phyloP scores from a whole-genome alignment of 2,329 filamentous ascomycete species.

The Penicillium sp. region DNA sequence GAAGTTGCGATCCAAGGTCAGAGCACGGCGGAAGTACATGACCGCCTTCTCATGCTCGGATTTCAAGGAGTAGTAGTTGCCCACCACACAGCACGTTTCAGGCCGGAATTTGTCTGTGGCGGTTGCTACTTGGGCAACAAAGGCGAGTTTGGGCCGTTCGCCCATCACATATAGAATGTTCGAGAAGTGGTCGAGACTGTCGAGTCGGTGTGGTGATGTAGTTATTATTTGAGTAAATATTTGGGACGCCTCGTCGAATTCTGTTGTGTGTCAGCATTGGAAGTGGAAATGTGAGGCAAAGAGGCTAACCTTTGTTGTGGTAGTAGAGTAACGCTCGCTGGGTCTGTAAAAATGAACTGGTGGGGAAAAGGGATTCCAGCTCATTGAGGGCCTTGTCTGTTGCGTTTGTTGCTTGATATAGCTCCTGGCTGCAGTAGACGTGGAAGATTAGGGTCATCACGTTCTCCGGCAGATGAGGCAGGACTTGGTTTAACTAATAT shows the following conservation, averaged over 20 bases:
- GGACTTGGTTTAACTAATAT: slow-evolving; percentile 66
- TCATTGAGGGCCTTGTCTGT: slow-evolving; percentile 74
- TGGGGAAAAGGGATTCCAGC: slow-evolving; percentile 80
- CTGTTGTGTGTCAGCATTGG: slow-evolving; percentile 30
- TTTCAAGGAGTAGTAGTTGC: slow-evolving; percentile 93
- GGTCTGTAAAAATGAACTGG: slow-evolving; percentile 83
- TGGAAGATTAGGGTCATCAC: slow-evolving; percentile 94
- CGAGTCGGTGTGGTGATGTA: slow-evolving; percentile 69
- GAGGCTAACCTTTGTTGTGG: slow-evolving; percentile 65
- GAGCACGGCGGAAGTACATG: slow-evolving; percentile 90
- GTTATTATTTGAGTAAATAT: slow-evolving; percentile 67
- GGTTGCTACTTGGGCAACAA: slow-evolving; percentile 85
- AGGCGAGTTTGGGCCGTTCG: slow-evolving; percentile 82
- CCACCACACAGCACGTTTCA: slow-evolving; percentile 93
- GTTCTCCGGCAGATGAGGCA: slow-evolving; percentile 75
- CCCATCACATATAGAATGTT: slow-evolving; percentile 96
- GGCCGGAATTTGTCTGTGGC: slow-evolving; percentile 93
- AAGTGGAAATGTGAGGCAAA: neutral
- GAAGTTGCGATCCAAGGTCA: slow-evolving; percentile 86
- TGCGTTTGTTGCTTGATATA: slow-evolving; percentile 78
- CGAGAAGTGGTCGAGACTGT: slow-evolving; percentile 91
- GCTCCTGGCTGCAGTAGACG: slow-evolving; percentile 82
- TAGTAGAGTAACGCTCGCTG: slow-evolving; percentile 86
- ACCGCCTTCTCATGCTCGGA: slow-evolving; percentile 97
- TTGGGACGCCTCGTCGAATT: slow-evolving; percentile 62